Percentiles rank a stretch among this genome's conserved stretches.
These are phyloP conservation scores for Gentiana macrophylla DNA, from an alignment of 257 asterid genomes.

Conservation along the genomic window DNA sequence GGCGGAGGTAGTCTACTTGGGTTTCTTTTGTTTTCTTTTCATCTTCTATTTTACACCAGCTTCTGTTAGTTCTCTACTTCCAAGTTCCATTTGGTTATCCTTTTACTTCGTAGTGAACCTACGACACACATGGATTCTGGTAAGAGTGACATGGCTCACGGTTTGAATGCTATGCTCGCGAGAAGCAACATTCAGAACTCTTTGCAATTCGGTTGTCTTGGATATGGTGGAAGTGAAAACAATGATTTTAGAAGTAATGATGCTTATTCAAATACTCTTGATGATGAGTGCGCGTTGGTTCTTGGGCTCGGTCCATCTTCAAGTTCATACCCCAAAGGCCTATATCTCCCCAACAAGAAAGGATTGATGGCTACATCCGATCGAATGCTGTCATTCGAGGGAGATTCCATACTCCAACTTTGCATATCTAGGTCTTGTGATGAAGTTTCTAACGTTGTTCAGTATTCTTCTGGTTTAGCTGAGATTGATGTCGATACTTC, in stretches of 20 bases:
- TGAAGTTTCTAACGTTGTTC: slow-evolving; percentile 34
- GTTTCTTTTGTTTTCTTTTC: slow-evolving; percentile 24
- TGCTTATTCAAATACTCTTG: slow-evolving; percentile 28
- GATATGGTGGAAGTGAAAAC: slow-evolving; percentile 41
- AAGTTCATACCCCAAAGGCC: slow-evolving; percentile 39
- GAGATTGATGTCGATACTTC: slow-evolving; percentile 24
- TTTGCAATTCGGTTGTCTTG: slow-evolving; percentile 62
- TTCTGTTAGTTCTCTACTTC: slow-evolving; percentile 21
- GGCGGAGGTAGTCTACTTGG: slow-evolving; percentile 50
- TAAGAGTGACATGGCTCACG: slow-evolving; percentile 28
- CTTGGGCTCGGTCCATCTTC: slow-evolving; percentile 92
- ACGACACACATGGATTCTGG: slow-evolving; percentile 18
- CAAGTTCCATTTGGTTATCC: slow-evolving; percentile 11
- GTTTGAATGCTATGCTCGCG: slow-evolving; percentile 29
- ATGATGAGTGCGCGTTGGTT: slow-evolving; percentile 79
- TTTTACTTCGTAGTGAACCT: slow-evolving; percentile 10
- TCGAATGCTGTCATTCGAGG: slow-evolving; percentile 31
- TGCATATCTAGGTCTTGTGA: slow-evolving; percentile 50
- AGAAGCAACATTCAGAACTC: slow-evolving; percentile 41
- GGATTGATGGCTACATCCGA: slow-evolving; percentile 16
- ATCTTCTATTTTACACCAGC: slow-evolving; percentile 25
- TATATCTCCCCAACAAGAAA: slow-evolving; percentile 27
- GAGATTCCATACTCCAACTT: slow-evolving; percentile 53
- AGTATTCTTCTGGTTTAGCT: slow-evolving; percentile 35
- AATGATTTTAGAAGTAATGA: slow-evolving; percentile 22